Base-by-base conservation (phyloP, 2,329 filamentous ascomycete species). In the Apiospora sp. region DNA sequence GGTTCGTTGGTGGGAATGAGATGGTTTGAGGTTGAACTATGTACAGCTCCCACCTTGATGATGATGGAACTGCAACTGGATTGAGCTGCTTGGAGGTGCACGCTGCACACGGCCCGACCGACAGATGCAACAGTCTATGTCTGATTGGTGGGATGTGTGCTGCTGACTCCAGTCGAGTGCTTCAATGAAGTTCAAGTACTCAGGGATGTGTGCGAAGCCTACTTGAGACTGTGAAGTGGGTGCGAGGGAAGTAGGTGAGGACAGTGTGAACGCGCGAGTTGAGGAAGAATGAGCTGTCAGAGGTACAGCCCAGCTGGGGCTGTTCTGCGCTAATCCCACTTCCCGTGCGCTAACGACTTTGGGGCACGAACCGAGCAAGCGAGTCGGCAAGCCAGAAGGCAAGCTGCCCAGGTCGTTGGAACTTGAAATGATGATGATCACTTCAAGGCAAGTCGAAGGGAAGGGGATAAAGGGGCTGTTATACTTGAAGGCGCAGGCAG, bases 41-140 rank as follows among this genome's bases (percentile, higher is more conserved):
- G 54, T 61, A 61, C 58, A 64, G 58, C 58, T 64, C 58, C 58
- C 58, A 64, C 58, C 58, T 64, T 64, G 58, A 64, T 64, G 58
- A 64, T 64, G 58, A 64, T 64, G 58, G 58, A 41, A 64, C 58
- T 64, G 58, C 19, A 27, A 58, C 27, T 19, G 19, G 30, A 51
- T 51, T 24, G n/a, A 51, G 49, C 58, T 41, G 54, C 54, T 37
- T 37, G 16, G 34, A 64, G 58, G 58, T 64, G 58, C 58, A 64
- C 58, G 58, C 58, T 64, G 58, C 58, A 64, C 58, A 41, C 58
- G 58, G 58, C 7, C 58, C 58, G 58, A 64, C 58, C 30, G 58
- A 64, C 58, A 64, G 34, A 64, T 41, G 58, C 58, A 64, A 64
- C 58, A 41, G 58, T 1, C 34, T 41, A 2, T 64, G 58, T 64